A percentile compares a stretch with the other conserved stretches of the same genome.
Conservation (phyloP, 768 basidiomycete genomes). For the Dentipellis fragilis region DNA sequence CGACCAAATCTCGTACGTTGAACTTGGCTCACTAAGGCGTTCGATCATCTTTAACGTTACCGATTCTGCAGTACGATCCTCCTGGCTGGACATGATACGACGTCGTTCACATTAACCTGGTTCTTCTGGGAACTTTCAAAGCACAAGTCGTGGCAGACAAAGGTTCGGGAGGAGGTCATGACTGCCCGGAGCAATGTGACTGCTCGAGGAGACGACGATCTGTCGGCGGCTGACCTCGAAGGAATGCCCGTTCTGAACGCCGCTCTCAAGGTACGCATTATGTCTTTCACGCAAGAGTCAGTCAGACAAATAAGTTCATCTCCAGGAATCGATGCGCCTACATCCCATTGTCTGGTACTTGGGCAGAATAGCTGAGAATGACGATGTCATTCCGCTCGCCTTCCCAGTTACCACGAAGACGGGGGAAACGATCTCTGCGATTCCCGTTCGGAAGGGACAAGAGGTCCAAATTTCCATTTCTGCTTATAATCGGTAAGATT, state of each 20-base stretch:
- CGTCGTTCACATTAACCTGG: slow-evolving; percentile 6
- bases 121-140: slow-evolving; percentile 12
- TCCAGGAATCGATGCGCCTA: slow-evolving; percentile 11
- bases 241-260: slow-evolving; percentile 8
- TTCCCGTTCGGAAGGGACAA: no score
- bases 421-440: no score
- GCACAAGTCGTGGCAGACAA: slow-evolving; percentile 7
- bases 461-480: slow-evolving; percentile 4
- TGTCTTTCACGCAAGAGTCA: not conserved
- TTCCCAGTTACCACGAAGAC: no score
- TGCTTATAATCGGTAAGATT: slow-evolving; percentile 6
- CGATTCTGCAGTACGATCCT: slow-evolving; percentile 5
- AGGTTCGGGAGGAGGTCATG: slow-evolving; percentile 9
- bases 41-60: not conserved
- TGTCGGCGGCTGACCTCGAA: slow-evolving; percentile 5
- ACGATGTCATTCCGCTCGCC: no score
- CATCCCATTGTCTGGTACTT: slow-evolving; percentile 9
- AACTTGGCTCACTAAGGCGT: not conserved
- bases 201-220: not conserved
- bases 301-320: not conserved
- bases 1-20: slow-evolving; percentile 9
- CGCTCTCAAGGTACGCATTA: slow-evolving; percentile 6
- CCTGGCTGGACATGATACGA: slow-evolving; percentile 12
- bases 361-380: slow-evolving; percentile 3
- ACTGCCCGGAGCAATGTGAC: not conserved